Evolutionary conservation across 768 basidiomycete species (phyloP).

Genomic region (Kwoniella dendrophila): DNA sequence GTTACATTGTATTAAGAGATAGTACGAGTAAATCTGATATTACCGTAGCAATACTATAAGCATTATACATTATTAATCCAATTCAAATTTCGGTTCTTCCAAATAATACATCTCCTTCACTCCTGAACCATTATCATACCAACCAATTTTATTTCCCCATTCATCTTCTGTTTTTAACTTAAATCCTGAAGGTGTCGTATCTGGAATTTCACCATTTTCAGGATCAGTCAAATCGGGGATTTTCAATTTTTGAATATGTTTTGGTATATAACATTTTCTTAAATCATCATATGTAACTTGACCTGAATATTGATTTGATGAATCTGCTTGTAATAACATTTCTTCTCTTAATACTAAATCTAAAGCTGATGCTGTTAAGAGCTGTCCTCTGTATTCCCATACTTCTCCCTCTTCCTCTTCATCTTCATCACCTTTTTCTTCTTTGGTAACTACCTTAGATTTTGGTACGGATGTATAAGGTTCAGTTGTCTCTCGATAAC

Average conservation of each 20-base stretch:
- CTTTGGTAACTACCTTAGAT: conserved; percentile 5
- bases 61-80: conserved; percentile 6
- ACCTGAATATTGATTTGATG: conserved; percentile 43
- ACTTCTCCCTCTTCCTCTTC: conserved; percentile 13
- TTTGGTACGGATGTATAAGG: conserved; percentile 7
- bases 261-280: conserved; percentile 45
- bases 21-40: too few relatives aligned
- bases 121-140: conserved; percentile 22
- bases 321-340: conserved; percentile 33
- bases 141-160: conserved; percentile 49
- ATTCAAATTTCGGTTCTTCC: conserved; percentile 38
- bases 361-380: conserved; percentile 42
- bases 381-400: conserved; percentile 45
- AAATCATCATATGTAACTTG: conserved; percentile 47
- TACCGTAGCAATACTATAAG: too few relatives aligned
- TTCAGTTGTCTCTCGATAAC: conserved; percentile 6
- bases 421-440: conserved; percentile 5
- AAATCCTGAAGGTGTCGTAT: conserved; percentile 41
- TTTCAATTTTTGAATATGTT: conserved; percentile 38
- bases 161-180: conserved; percentile 35
- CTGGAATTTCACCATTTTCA: conserved; percentile 41
- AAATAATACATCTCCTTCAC: conserved; percentile 41
- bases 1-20: too few relatives aligned
- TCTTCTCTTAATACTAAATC: conserved; percentile 40
- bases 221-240: conserved; percentile 34